phyloP scores from a whole-genome alignment of 495 filamentous ascomycete species.

The Sphaerosporella brunnea region DNA sequence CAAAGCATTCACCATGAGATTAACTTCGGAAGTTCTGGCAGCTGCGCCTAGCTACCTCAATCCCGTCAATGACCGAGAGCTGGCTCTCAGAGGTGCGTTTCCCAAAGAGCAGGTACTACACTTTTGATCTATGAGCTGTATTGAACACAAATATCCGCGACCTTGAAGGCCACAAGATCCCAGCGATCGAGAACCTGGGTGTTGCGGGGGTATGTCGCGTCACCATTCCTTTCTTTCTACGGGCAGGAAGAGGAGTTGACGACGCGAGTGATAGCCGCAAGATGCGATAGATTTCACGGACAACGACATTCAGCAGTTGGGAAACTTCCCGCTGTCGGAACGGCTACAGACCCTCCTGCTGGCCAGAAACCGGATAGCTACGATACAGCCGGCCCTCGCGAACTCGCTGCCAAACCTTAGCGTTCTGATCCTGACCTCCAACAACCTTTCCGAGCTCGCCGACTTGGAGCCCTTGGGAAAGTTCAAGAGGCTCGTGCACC shows the following conservation, averaged over 20 bases:
- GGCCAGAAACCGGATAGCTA: slow-evolving; percentile 69
- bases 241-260: too few species aligned
- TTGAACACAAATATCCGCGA: slow-evolving; percentile 29
- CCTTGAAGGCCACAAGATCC: slow-evolving; percentile 87
- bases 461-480: slow-evolving; percentile 70
- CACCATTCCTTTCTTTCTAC: too few species aligned
- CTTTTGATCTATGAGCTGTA: slow-evolving; percentile 39
- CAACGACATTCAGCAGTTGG: slow-evolving; percentile 78
- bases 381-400: slow-evolving; percentile 57
- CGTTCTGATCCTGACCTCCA: slow-evolving; percentile 60
- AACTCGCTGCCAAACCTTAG: slow-evolving; percentile 58
- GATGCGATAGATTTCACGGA: slow-evolving; percentile 96
- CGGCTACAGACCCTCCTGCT: slow-evolving; percentile 72
- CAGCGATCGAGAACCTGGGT: slow-evolving; percentile 93
- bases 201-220: slow-evolving; percentile 57
- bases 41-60: slow-evolving; percentile 92
- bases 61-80: slow-evolving; percentile 90
- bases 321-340: slow-evolving; percentile 87
- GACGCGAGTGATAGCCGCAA: slow-evolving; percentile 45
- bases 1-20: slow-evolving; percentile 51
- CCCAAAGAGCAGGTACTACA: slow-evolving; percentile 98
- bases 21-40: slow-evolving; percentile 84
- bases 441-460: slow-evolving; percentile 58
- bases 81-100: slow-evolving; percentile 97
- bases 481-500: slow-evolving; percentile 53